phyloP scores from a whole-genome alignment of 1,139 yeast species.

The Saccharomyces hybrid region DNA sequence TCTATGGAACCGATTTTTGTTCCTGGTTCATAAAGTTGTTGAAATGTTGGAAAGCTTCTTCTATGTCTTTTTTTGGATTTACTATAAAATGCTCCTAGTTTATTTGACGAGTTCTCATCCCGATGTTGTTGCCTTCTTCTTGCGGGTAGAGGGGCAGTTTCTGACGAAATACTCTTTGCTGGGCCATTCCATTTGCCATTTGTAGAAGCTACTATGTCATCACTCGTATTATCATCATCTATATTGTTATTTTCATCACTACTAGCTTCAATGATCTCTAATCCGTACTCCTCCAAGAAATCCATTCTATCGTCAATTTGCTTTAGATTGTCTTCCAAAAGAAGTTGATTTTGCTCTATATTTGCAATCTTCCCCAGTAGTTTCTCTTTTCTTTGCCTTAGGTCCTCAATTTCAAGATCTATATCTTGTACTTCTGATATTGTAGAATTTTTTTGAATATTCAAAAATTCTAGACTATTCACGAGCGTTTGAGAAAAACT shows the following conservation, averaged over 20 bases:
- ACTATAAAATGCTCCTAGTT: conserved; percentile 23
- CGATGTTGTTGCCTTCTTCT: conserved; percentile 17
- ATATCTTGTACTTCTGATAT: conserved; percentile 56
- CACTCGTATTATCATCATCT: conserved; percentile 4
- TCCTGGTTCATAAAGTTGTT: conserved; percentile 55
- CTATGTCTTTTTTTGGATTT: conserved; percentile 31
- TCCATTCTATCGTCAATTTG: too few relatives aligned
- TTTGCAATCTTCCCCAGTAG: conserved; percentile 52
- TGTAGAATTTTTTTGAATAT: conserved; percentile 56
- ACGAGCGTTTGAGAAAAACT: conserved; percentile 37
- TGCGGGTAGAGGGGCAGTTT: neutral
- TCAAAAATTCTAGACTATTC: conserved; percentile 46
- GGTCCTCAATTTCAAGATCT: conserved; percentile 46
- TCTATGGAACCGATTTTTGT: conserved; percentile 42
- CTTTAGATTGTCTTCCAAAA: conserved; percentile 36
- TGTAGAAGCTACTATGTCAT: conserved; percentile 3
- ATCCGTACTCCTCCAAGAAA: too few relatives aligned
- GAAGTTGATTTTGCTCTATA: conserved; percentile 52
- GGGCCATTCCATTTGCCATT: neutral
- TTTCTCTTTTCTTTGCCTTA: conserved; percentile 43
- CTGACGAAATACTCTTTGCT: conserved; percentile 4
- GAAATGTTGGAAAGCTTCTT: conserved; percentile 52
- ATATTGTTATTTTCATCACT: conserved; percentile 5
- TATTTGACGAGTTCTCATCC: conserved; percentile 26
- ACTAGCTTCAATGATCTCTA: too few relatives aligned